phyloP scores from a whole-genome alignment of 2,329 filamentous ascomycete species.

The Seiridium cupressi region DNA sequence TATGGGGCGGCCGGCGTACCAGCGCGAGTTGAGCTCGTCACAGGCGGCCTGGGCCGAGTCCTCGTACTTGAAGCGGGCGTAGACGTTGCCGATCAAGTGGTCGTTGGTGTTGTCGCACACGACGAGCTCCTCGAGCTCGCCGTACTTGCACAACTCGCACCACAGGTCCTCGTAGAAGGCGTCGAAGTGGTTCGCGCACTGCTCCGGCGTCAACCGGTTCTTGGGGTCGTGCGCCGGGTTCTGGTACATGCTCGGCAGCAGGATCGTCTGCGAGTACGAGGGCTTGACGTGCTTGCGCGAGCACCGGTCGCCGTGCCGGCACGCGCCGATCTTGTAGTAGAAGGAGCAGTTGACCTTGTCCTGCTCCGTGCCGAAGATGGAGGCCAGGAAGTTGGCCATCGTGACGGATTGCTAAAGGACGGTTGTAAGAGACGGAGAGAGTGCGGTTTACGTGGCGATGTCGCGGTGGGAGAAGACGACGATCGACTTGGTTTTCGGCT shows the following conservation, averaged over 20 bases:
- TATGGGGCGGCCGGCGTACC: constrained; percentile 96
- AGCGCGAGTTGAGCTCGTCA: constrained; percentile 89
- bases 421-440: neutral
- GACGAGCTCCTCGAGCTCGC: constrained; percentile 94
- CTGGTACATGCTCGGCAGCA: constrained; percentile 98
- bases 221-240: constrained; percentile 97
- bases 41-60: constrained; percentile 91
- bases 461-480: neutral
- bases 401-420: neutral
- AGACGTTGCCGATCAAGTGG: constrained; percentile 97
- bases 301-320: constrained; percentile 96
- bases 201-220: constrained; percentile 88
- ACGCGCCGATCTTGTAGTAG: constrained; percentile 99
- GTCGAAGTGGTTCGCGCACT: constrained; percentile 99
- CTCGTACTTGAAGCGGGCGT: constrained; percentile 99
- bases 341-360: constrained; percentile 99
- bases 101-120: constrained; percentile 99
- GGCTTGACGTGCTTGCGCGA: constrained; percentile 99
- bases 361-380: constrained; percentile 99
- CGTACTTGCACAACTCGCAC: constrained; percentile 99
- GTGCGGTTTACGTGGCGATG: no score
- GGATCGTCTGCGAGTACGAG: constrained; percentile 94
- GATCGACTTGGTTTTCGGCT: neutral
- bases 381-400: constrained; percentile 98
- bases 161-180: constrained; percentile 99